Percentiles rank a stretch among this genome's conserved stretches.
Evolutionary conservation across 805 yeast species (phyloP).

Genomic region (Candida taoyuanica): DNA sequence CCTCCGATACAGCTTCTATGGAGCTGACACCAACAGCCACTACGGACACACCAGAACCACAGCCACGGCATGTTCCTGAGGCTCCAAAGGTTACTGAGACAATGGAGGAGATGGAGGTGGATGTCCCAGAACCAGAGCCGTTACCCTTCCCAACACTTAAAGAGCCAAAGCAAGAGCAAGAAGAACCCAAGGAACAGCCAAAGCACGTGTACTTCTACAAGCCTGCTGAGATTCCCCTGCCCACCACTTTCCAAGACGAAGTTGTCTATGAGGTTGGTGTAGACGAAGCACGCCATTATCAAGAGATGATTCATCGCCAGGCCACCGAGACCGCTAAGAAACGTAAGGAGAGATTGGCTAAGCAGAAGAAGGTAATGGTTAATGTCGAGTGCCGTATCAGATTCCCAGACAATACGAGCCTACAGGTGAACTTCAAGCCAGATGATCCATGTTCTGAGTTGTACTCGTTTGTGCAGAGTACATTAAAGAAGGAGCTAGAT

Average conservation of each 20-base stretch:
- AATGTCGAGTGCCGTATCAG: constrained; percentile 42
- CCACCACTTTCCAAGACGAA: constrained; percentile 29
- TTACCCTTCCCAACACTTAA: background rate
- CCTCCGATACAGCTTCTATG: too few relatives aligned
- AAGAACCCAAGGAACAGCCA: constrained; percentile 12
- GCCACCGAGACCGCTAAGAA: constrained; percentile 38
- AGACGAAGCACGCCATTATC: constrained; percentile 51
- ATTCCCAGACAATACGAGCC: constrained; percentile 51
- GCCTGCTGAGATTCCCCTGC: constrained; percentile 15
- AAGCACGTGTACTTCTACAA: constrained; percentile 25
- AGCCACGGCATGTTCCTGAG: constrained; percentile 1
- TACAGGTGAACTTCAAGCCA: constrained; percentile 48
- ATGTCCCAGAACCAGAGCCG: constrained; percentile 1
- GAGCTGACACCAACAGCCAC: background rate
- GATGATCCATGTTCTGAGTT: constrained; percentile 34
- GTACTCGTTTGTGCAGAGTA: constrained; percentile 28
- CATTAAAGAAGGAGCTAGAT: constrained; percentile 20
- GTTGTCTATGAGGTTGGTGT: constrained; percentile 42
- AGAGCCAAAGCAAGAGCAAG: background rate
- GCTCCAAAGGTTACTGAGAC: background rate
- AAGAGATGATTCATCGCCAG: constrained; percentile 39
- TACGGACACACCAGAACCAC: constrained; percentile 1
- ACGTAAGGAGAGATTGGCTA: constrained; percentile 32
- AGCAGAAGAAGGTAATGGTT: constrained; percentile 24
- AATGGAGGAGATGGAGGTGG: background rate